A percentile compares a stretch with the other conserved stretches of the same genome.
These are phyloP conservation scores for Monilinia vaccinii-corymbosi DNA, from an alignment of 2,329 filamentous ascomycete species.

Conservation along the genomic window DNA sequence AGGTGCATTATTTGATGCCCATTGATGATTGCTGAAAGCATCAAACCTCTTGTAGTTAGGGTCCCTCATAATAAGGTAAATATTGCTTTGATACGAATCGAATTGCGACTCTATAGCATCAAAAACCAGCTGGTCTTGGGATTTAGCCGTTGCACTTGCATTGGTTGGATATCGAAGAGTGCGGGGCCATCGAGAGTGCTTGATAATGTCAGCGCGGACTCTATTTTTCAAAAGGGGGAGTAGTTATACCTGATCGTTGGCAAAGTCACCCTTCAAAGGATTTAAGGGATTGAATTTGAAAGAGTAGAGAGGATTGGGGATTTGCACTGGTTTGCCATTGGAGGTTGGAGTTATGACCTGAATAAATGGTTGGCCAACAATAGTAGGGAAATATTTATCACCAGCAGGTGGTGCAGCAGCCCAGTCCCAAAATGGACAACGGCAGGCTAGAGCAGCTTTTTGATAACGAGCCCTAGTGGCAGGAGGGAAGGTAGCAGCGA, in stretches of 20 bases:
- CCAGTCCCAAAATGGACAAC: conserved; percentile 42
- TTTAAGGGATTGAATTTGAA: conserved; percentile 51
- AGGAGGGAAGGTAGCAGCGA: conserved; percentile 42
- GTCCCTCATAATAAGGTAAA: conserved; percentile 22
- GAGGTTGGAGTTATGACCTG: conserved; percentile 20
- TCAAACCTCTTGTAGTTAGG: conserved; percentile 57
- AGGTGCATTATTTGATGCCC: conserved; percentile 31
- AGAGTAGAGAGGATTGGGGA: conserved; percentile 52
- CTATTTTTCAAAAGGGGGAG: neutral
- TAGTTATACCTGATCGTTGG: conserved; percentile 10
- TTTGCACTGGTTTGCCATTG: conserved; percentile 46
- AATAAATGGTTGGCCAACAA: conserved; percentile 16
- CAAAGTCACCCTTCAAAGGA: conserved; percentile 22
- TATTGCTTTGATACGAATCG: conserved; percentile 16
- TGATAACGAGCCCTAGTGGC: conserved; percentile 38
- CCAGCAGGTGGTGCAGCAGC: conserved; percentile 32
- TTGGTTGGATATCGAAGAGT: conserved; percentile 22
- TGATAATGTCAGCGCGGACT: neutral
- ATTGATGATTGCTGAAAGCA: conserved; percentile 60
- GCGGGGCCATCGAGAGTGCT: conserved; percentile 18
- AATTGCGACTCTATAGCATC: conserved; percentile 20
- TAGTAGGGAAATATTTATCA: conserved; percentile 34
- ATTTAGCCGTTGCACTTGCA: conserved; percentile 15
- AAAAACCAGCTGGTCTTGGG: conserved; percentile 18
- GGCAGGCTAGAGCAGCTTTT: conserved; percentile 32